These are phyloP conservation scores for Knoxia roxburghii DNA, from an alignment of 257 asterid genomes.

Conservation along the genomic window DNA sequence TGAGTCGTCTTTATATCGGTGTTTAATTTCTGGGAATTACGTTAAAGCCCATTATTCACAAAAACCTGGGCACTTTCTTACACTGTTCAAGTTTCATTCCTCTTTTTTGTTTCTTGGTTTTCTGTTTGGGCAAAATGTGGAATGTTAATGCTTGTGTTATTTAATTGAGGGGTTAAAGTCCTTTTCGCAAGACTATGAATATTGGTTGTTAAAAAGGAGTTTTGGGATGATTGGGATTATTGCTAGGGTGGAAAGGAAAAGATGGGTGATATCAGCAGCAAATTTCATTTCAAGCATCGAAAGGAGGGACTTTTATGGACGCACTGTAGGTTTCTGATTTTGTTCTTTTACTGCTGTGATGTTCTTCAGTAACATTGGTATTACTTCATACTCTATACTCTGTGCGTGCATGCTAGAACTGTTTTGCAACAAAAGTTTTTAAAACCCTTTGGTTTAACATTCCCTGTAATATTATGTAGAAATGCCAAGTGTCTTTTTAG, in stretches of 20 bases:
- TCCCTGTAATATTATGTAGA: too few relatives aligned
- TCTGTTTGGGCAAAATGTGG: neutral
- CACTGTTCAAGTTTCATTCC: neutral
- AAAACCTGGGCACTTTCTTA: neutral
- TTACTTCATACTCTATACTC: neutral
- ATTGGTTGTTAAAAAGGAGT: conserved; percentile 41
- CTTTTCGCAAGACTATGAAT: conserved; percentile 25
- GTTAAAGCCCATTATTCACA: neutral
- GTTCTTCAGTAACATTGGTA: neutral
- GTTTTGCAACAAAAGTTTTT: neutral
- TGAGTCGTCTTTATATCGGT: conserved; percentile 56
- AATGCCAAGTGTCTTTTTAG: too few relatives aligned
- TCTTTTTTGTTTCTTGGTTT: neutral
- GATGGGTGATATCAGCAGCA: conserved; percentile 57
- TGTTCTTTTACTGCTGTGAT: conserved; percentile 8
- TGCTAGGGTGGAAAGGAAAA: conserved; percentile 50
- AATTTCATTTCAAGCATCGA: conserved; percentile 29
- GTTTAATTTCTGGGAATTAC: conserved; percentile 6
- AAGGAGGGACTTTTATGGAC: conserved; percentile 32
- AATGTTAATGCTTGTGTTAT: neutral
- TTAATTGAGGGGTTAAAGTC: conserved; percentile 13
- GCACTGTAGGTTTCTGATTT: conserved; percentile 37
- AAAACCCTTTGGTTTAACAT: too few relatives aligned
- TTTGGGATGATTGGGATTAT: conserved; percentile 51
- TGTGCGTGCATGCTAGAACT: neutral